These are phyloP conservation scores for Ascochyta viciae-villosae DNA, from an alignment of 2,329 filamentous ascomycete species.

Conservation along the genomic window DNA sequence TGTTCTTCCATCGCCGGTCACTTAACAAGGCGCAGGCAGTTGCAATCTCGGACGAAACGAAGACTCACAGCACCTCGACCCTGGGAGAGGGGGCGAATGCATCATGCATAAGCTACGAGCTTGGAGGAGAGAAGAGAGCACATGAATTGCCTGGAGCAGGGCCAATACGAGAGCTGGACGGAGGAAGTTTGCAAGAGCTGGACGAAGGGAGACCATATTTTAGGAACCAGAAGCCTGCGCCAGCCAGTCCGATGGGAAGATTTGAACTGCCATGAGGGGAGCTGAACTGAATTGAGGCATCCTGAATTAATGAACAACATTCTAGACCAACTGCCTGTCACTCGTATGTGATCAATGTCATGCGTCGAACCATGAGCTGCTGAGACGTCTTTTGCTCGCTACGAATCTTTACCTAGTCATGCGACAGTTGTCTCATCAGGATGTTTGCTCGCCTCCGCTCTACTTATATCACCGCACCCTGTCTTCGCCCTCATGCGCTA, in stretches of 20 bases:
- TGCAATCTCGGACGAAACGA: constrained; percentile 1
- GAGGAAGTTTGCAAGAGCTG: constrained; percentile 12
- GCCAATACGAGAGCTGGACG: constrained; percentile 1
- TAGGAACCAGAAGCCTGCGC: constrained; percentile 12
- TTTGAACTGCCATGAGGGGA: constrained; percentile 10
- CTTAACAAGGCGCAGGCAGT: constrained; percentile 22
- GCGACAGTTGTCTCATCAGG: too few species aligned
- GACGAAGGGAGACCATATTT: constrained; percentile 4
- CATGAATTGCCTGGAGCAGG: constrained; percentile 18
- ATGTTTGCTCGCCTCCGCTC: too few species aligned
- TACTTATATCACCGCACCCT: too few species aligned
- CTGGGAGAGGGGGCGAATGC: constrained; percentile 21
- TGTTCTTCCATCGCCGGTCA: constrained; percentile 20
- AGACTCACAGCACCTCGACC: constrained; percentile 9
- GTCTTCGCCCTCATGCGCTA: too few species aligned
- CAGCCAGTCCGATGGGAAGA: constrained; percentile 9
- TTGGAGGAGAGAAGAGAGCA: constrained; percentile 1
- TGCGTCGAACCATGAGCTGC: neutral
- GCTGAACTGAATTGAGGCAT: neutral
- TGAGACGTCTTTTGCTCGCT: neutral
- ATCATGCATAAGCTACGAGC: constrained; percentile 13
- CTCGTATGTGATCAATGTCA: neutral
- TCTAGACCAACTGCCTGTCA: neutral
- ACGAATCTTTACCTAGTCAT: too few species aligned
- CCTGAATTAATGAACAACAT: neutral